Evolutionary conservation across 305 asterid species (phyloP), one percentile per base, ranked within the genome.

Genomic region (Fraxinus xanthoxyloides): DNA sequence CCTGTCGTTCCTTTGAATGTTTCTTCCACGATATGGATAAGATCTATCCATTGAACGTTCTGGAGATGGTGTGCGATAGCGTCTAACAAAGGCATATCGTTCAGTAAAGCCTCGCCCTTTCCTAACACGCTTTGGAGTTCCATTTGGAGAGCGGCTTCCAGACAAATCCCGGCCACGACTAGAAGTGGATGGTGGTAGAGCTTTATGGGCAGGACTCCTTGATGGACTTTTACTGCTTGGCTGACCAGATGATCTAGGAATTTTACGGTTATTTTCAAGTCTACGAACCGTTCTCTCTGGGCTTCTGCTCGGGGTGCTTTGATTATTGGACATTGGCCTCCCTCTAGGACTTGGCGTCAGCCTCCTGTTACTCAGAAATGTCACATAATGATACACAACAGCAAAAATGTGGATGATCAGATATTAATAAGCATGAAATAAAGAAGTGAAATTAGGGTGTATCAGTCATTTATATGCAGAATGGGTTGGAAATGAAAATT

Each of bases 81-180:
- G 95, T 84, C 99, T 89, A 59, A 91, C 99, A 82, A 90, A 96
- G 40, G 97, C 85, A 87, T 88, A 96, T 77, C 87, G 86, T 24
- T 91, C 94, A 76, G 99, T 96, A 77, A 96, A 96, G 59, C 99
- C 99, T 46, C 99, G 94, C 72, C 98, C 98, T 90, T 96, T 96
- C 61, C 98, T 93, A 13, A 94, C 81, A 34, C 99, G 98, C 86
- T 90, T 94, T 72, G 86, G 89, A 76, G 90, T 89, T 83, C 94
- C 98, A 89, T 90, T 91, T 9, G 97, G 98, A 31, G 98, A 93
- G 80, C 87, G 87, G 86, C 92, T 93, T 81, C 87, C 56, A 26
- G 92, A 87, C 77, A 86, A 83, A 76, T 86, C 87, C 72, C 86
- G 90, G 75, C 85, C 92, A 35, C 46, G 94, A 80, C 79, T 86